Evolutionary conservation across 306 rosid species (phyloP), one percentile per base, ranked within the genome.

Genomic region (Morella rubra): DNA sequence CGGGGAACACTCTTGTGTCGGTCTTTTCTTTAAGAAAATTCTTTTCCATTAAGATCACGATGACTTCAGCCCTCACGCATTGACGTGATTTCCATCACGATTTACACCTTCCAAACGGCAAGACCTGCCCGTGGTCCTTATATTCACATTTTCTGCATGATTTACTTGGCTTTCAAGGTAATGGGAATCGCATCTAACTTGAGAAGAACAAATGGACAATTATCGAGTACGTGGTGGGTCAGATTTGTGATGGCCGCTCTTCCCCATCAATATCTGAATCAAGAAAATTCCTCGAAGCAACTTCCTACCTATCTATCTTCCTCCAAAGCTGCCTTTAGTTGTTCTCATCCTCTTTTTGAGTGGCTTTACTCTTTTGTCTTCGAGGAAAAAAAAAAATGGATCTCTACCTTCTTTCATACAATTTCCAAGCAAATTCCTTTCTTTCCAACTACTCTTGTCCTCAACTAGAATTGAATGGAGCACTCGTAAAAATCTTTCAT

Each of bases 91-190:
- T 13, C 61, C 3, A 44, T 10, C 20, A 20, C 22, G 52, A 16
- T 3, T 42, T 27, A n/a, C 4, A 15, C 18, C 2, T 32, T 32
- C 37, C 37, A 32, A 32, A 32, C 37, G 37, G 37, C 37, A 32
- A 32, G 18, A n/a, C 10, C 45, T 55, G 41, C 20, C 44, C 32
- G 8, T 19, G 66, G 52, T 27, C 15, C 10, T 3, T 5, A 24
- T 44, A 18, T 66, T 69, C 89, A 66, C 83, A 82, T 74, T 77
- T 85, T 84, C 45, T 44, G 51, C 44, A 19, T 71, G 85, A 51
- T 77, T 80, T 60, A 59, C 85, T 81, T 79, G 76, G n/a, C 67
- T 76, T 73, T 70, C 20, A 86, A 86, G 86, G 51, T 81, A 79
- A 51, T 53, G 19, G 18, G 42, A 60, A 71, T 80, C 80, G 27